These are phyloP conservation scores for Fragilaria crotonensis DNA, from an alignment of 108 stramenopile genomes.

Conservation along the genomic window DNA sequence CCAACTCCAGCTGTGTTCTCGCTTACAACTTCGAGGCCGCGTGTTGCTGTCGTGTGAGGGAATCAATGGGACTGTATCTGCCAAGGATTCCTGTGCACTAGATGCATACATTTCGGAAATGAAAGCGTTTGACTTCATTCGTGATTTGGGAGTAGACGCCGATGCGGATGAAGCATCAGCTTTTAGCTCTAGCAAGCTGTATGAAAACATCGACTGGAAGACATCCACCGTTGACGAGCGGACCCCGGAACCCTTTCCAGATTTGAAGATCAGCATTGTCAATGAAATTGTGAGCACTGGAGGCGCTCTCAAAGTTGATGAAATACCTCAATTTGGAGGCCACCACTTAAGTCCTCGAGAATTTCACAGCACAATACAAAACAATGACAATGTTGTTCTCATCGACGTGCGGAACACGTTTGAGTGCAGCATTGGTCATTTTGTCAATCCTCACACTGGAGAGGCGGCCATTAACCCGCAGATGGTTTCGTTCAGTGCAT, in stretches of 20 bases:
- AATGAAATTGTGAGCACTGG: conserved; percentile 79
- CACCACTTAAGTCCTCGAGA: conserved; percentile 59
- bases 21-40: conserved; percentile 40
- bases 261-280: conserved; percentile 69
- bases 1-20: conserved; percentile 27
- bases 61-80: conserved; percentile 71
- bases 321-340: conserved; percentile 40
- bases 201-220: conserved; percentile 69
- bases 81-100: conserved; percentile 9
- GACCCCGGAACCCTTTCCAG: conserved; percentile 57
- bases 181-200: too few species aligned
- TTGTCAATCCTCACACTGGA: conserved; percentile 30
- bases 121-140: conserved; percentile 45
- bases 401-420: conserved; percentile 87
- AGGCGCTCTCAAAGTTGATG: conserved; percentile 38
- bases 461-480: conserved; percentile 57
- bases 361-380: conserved; percentile 43
- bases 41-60: conserved; percentile 59
- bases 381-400: conserved; percentile 38
- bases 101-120: conserved; percentile 31
- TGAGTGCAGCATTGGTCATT: conserved; percentile 76
- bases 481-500: conserved; percentile 68
- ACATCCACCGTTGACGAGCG: conserved; percentile 24
- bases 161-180: conserved; percentile 7
- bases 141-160: conserved; percentile 24